Evolutionary conservation across 2,329 filamentous ascomycete species (phyloP).

Genomic region (Ophiosphaerella narmari): DNA sequence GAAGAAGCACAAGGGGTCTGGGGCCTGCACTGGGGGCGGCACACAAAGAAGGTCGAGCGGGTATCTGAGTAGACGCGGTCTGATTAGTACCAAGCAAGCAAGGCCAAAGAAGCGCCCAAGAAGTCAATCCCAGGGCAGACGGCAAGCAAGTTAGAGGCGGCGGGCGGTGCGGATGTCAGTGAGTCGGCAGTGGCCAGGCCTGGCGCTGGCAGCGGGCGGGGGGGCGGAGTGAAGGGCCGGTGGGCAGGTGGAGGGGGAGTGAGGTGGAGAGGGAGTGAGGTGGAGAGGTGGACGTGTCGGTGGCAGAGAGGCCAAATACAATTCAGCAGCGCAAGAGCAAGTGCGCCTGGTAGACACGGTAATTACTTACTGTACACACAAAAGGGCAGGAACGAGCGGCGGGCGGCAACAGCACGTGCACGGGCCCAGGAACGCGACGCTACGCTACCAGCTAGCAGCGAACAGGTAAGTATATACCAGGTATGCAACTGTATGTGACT

Average conservation of each 20-base stretch:
- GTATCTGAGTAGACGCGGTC: neutral
- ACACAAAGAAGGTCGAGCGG: conserved; percentile 19
- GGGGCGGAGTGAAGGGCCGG: no score
- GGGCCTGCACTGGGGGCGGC: conserved; percentile 12
- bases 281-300: neutral
- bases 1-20: conserved; percentile 9
- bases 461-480: no score
- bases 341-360: neutral
- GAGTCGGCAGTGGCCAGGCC: no score
- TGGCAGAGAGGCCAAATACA: no score
- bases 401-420: conserved; percentile 24
- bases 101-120: no score
- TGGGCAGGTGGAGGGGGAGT: neutral
- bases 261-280: neutral
- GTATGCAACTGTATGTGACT: neutral
- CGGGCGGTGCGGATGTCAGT: neutral
- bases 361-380: conserved; percentile 4
- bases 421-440: conserved; percentile 24
- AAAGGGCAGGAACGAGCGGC: conserved; percentile 24
- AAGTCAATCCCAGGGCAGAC: no score
- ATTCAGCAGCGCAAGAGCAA: no score
- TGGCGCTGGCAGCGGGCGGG: no score
- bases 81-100: neutral
- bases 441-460: conserved; percentile 2
- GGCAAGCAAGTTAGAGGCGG: no score